Base-by-base conservation (phyloP, 23 red algal species). In the Gracilaria domingensis region DNA sequence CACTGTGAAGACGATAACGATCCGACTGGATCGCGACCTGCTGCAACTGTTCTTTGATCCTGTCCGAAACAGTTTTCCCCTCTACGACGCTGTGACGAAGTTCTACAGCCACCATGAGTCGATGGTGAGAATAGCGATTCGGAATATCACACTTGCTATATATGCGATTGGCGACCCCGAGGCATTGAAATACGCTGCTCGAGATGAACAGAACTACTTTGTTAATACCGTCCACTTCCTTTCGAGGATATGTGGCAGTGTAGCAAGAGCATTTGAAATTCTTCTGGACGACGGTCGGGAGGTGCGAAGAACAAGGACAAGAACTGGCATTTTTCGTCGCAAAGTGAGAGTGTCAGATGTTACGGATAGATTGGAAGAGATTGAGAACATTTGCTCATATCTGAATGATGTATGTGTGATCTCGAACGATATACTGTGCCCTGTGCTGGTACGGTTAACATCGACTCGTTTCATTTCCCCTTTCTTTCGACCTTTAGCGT, bases 31-130 rank as follows among this genome's bases (percentile, higher is more conserved):
- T 39, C 38, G 49, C 16, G 72, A 75, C 29, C 55, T 94, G 18
- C 18, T 94, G 47, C 91, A 94, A 62, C 76, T 94, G n/a, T 94
- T 94, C 82, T 94, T 94, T 75, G 85, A 94, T 83, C 80, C 83
- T 69, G 66, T 28, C 16, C 30, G 36, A 42, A 23, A 54, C 23
- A 38, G 39, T 21, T 94, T 94, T 65, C 81, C 91, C 3, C 80
- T 94, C 18, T 94, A 94, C 38, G 48, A 71, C 12, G 77, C 32
- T 14, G 81, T 80, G 23, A 79, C 72, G 7, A 49, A 76, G 28
- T 88, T 94, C 79, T 87, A 62, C 38, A 73, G 49, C 26, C 91
- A 94, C 45, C 76, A 50, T 16, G 91, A 94, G 24, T 69, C 79
- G 0, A 94, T 94, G 91, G 64, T 94, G 21, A 45, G 91, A 54